Evolutionary conservation across 208 protist species (phyloP).

Genomic region (Acanthamoeba healyi): DNA sequence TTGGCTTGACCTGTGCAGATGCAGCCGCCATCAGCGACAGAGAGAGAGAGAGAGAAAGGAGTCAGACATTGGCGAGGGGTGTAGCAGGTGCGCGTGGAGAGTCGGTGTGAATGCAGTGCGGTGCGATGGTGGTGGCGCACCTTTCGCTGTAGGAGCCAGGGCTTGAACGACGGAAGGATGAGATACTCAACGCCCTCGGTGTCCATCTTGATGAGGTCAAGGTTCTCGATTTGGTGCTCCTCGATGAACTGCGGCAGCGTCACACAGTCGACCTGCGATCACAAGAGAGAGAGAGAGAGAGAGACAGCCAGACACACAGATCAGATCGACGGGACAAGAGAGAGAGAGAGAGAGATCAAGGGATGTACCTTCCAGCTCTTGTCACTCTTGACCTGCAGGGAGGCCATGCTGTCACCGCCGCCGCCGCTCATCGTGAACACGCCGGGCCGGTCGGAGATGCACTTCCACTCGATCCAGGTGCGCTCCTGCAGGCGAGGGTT

Average conservation of each 20-base stretch:
- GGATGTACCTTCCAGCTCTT: slow-evolving; percentile 52
- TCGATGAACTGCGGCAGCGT: slow-evolving; percentile 61
- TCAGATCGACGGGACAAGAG: neutral
- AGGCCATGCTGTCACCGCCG: slow-evolving; percentile 61
- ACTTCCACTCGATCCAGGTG: slow-evolving; percentile 29
- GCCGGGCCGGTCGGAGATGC: slow-evolving; percentile 50
- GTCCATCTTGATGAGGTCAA: slow-evolving; percentile 70
- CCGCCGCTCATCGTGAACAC: slow-evolving; percentile 39
- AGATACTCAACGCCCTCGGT: slow-evolving; percentile 38
- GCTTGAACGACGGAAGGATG: slow-evolving; percentile 40
- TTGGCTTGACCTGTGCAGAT: neutral
- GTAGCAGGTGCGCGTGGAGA: no score
- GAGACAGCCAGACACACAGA: neutral
- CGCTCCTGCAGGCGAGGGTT: slow-evolving; percentile 15
- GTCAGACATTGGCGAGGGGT: no score
- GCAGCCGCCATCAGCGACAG: neutral
- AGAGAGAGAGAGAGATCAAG: neutral
- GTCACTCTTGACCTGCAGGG: neutral
- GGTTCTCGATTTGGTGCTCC: slow-evolving; percentile 49
- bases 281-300: neutral
- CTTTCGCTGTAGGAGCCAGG: slow-evolving; percentile 11
- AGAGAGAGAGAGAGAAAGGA: neutral
- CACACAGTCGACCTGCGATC: slow-evolving; percentile 4
- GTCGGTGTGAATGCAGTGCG: neutral
- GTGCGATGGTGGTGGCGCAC: no score